Evolutionary conservation across 805 yeast species (phyloP), one percentile per base, ranked within the genome.

Genomic region (Geotrichum ghanense): DNA sequence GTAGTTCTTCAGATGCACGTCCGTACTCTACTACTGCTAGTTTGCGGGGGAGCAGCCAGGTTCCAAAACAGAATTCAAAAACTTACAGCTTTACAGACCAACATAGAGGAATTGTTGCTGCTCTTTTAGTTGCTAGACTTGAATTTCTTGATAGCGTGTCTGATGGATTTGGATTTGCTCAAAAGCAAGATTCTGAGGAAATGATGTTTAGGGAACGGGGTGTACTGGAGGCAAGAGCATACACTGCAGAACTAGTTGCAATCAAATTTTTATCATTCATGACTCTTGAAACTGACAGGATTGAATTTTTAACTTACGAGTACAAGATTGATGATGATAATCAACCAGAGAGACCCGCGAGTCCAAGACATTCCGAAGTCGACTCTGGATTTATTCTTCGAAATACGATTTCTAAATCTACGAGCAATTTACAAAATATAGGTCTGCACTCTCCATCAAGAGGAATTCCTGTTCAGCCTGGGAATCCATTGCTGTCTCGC

Each of bases 211-310:
- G 46, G 42, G 55, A 51, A 21, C 25, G 40, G 23, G 60, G 60
- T 12, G 47, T 61, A 3, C 51, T 52, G 25, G 54, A 58, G 23
- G 61, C 64, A 3, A 45, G 64, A 14, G 59, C 62, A 2, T 49
- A n/a, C 31, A 57, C 63, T 1, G 59, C 60, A 5, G 65, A 60
- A 42, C 48, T 61, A 4, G 53, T 60, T 7, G 61, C 65, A 1
- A 48, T 49, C 21, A 51, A 58, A n/a, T 57, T 50, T 40, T 49
- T 62, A 16, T 51, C 51, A 21, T 50, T 53, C 46, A 35, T 60
- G n/a, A 50, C 57, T 6, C 50, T 50, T 35, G 55, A 54, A 27
- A 22, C 26, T 20, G 51, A 52, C 23, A 44, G 53, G 17, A 48
- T 53, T 14, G 50, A 43, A 45, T 41, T 42, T 25, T 24, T 51